A percentile compares a stretch with the other conserved stretches of the same genome.
phyloP scores from a whole-genome alignment of 805 yeast genomes.

The Scheffersomyces coipomensis region DNA sequence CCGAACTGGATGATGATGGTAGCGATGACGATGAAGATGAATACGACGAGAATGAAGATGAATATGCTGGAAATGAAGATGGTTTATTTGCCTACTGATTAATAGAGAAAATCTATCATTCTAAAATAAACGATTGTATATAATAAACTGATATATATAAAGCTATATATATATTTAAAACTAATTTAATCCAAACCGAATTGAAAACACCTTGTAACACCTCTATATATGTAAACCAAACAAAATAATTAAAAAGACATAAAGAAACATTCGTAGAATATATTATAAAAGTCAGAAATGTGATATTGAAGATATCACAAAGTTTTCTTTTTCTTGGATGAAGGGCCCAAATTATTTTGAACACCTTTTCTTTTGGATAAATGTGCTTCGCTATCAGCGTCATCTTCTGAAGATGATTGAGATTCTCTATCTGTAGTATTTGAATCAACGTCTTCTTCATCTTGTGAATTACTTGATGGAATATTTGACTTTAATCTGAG shows the following conservation, averaged over 20 bases:
- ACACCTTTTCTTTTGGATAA: conserved; percentile 9
- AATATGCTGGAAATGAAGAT: conserved; percentile 57
- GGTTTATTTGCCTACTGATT: conserved; percentile 45
- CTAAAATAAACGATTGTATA: too few relatives aligned
- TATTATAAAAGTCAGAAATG: too few relatives aligned
- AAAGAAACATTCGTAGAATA: too few relatives aligned
- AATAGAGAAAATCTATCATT: background rate
- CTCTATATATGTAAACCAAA: too few relatives aligned
- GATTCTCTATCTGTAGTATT: conserved; percentile 2
- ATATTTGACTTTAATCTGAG: conserved; percentile 9
- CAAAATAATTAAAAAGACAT: too few relatives aligned
- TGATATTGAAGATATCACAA: too few relatives aligned
- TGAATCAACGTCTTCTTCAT: conserved; percentile 15
- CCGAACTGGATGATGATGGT: conserved; percentile 44
- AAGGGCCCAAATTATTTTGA: conserved; percentile 2
- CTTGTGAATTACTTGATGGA: conserved; percentile 14
- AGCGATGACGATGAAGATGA: conserved; percentile 54
- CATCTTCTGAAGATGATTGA: background rate
- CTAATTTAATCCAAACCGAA: too few relatives aligned
- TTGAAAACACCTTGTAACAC: too few relatives aligned
- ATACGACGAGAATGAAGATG: conserved; percentile 39
- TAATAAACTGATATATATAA: too few relatives aligned
- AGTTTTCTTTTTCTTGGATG: conserved; percentile 8
- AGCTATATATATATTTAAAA: too few relatives aligned
- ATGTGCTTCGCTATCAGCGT: background rate